Evolutionary conservation across 164 flowering plant species (phyloP), one percentile per base, ranked within the genome.

Genomic region (Hamamelis virginiana): DNA sequence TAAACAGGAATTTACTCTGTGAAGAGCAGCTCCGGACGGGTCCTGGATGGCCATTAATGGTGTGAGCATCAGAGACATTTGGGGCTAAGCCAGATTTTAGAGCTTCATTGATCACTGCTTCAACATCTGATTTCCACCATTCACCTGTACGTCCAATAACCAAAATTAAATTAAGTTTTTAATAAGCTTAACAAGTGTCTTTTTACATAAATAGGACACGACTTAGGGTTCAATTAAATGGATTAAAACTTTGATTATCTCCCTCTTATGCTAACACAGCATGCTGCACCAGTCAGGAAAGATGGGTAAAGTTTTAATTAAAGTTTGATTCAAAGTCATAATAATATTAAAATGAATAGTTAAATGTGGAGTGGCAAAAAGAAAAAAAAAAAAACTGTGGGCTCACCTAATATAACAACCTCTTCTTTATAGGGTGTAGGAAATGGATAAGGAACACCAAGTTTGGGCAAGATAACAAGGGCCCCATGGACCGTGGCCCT

Each of bases 81-180:
- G 95, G 89, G 0, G 93, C 95, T 66, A 78, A 33, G 22, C 97
- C 95, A 0, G 86, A 81, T 27, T 80, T 68, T 9, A 86, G 38
- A 16, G 97, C 91, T 75, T 87, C 73, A 28, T 87, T 89, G 78
- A 91, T 86, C 69, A 91, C 88, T 9, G 80, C 80, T 74, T 91
- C 97, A 0, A 81, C 77, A 38, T 91, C 95, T 6, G 95, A 86
- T 71, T 89, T 91, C 97, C 97, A 91, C 95, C 95, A 91, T 69
- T 91, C 97, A 62, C 72, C 97, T 86, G 75, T 71, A 65, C 22
- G 12, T 56, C 6, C 5, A 18, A 25, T 1, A 73, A 5, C 9
- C 11, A 16, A 58, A n/a, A 8, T 12, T 11, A 57, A 8, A 21
- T 14, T n/a, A 12, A 65, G 3, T 26, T 21, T 4, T 14, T 18